These are phyloP conservation scores for Vitis hybrid DNA, from an alignment of 177 flowering plant genomes.

Conservation along the genomic window DNA sequence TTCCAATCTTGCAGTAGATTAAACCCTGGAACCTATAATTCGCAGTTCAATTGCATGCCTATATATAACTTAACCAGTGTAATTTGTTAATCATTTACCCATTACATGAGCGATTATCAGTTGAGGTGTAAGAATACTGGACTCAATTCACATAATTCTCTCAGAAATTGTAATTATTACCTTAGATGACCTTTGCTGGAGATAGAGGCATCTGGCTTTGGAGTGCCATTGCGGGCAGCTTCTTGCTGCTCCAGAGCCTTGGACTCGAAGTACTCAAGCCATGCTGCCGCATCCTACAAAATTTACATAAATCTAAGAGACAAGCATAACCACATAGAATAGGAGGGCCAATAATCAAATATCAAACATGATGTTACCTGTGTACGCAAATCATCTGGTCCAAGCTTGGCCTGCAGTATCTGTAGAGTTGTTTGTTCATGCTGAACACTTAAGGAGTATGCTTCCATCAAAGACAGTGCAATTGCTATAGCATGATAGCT, in stretches of 20 bases:
- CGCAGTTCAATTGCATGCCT: background rate
- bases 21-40: background rate
- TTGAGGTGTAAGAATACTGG: background rate
- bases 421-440: slow-evolving; percentile 96
- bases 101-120: background rate
- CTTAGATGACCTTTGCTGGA: slow-evolving; percentile 97
- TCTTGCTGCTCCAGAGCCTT: slow-evolving; percentile 97
- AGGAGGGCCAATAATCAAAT: slow-evolving; percentile 4
- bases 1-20: background rate
- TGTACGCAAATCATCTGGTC: slow-evolving; percentile 88
- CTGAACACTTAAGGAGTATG: slow-evolving; percentile 90
- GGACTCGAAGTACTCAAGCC: slow-evolving; percentile 96
- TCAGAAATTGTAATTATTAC: slow-evolving; percentile 26
- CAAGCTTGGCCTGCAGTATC: slow-evolving; percentile 82
- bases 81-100: background rate
- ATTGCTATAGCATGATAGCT: slow-evolving; percentile 98
- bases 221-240: slow-evolving; percentile 97
- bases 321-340: background rate
- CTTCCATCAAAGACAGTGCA: slow-evolving; percentile 95
- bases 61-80: background rate
- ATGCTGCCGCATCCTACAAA: slow-evolving; percentile 89
- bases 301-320: slow-evolving; percentile 9
- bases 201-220: slow-evolving; percentile 93
- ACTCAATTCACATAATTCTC: background rate
- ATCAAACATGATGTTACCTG: slow-evolving; percentile 46